Percentiles rank a stretch among this genome's conserved stretches.
These are phyloP conservation scores for Boletus pseudopeckii DNA, from an alignment of 768 basidiomycete species.

Conservation along the genomic window DNA sequence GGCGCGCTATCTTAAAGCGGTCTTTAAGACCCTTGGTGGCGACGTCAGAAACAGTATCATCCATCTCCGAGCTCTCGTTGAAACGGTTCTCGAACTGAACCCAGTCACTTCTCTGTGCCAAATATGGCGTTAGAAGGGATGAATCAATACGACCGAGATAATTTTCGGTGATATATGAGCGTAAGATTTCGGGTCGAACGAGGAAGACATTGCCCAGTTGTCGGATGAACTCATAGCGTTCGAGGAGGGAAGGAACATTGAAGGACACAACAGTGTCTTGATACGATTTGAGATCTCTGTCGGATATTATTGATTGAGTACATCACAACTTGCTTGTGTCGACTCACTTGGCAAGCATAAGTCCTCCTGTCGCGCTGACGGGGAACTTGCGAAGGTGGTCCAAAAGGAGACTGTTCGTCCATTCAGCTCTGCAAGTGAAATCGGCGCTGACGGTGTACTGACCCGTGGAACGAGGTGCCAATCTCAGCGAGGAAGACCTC, in stretches of 20 bases:
- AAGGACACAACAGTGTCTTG: conserved; percentile 89
- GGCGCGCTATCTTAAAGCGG: conserved; percentile 58
- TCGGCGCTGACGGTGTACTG: conserved; percentile 4
- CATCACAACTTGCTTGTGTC: neutral
- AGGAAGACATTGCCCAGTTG: conserved; percentile 97
- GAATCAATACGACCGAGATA: conserved; percentile 92
- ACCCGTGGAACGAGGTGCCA: conserved; percentile 93
- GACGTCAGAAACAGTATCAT: conserved; percentile 40
- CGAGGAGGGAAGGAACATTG: conserved; percentile 75
- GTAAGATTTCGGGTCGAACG: conserved; percentile 91
- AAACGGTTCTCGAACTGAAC: conserved; percentile 79
- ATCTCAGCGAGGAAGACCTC: conserved; percentile 92
- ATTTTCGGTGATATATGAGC: conserved; percentile 91
- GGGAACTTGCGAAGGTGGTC: conserved; percentile 97
- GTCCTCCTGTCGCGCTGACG: conserved; percentile 92
- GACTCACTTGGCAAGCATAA: conserved; percentile 95
- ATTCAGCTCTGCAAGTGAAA: conserved; percentile 9
- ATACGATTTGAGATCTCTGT: conserved; percentile 92
- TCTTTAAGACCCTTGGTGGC: conserved; percentile 50
- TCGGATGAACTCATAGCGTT: conserved; percentile 97
- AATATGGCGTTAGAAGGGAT: conserved; percentile 82
- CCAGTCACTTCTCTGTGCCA: conserved; percentile 90
- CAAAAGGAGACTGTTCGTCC: conserved; percentile 63
- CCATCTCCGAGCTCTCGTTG: conserved; percentile 51
- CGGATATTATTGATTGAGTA: neutral